phyloP scores from a whole-genome alignment of 208 protist species.

The Wallacemonas sp. region DNA sequence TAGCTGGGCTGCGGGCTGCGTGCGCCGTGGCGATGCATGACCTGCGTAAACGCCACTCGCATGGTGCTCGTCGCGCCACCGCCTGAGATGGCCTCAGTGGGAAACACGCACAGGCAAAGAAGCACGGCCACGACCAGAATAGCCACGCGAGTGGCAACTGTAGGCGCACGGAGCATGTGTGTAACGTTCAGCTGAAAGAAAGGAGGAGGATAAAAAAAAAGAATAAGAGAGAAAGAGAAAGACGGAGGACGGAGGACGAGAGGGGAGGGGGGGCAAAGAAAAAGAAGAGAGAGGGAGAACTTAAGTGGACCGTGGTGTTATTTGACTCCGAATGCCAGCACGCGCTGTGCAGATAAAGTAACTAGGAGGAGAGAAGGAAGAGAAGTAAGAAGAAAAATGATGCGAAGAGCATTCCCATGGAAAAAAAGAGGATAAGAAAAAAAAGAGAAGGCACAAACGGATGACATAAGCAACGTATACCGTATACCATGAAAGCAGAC shows the following conservation, averaged over 20 bases:
- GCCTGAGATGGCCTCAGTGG: not conserved
- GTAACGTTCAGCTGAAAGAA: too few relatives aligned
- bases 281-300: not conserved
- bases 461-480: too few relatives aligned
- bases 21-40: conserved; percentile 51
- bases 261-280: not conserved
- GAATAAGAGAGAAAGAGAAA: too few relatives aligned
- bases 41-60: conserved; percentile 20
- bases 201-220: too few relatives aligned
- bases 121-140: not conserved
- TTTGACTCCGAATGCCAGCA: too few relatives aligned
- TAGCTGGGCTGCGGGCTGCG: conserved; percentile 23
- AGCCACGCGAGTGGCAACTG: too few relatives aligned
- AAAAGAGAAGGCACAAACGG: not conserved
- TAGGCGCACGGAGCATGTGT: too few relatives aligned
- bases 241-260: too few relatives aligned
- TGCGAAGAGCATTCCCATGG: not conserved
- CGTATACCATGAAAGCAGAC: too few relatives aligned
- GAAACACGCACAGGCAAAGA: conserved; percentile 3
- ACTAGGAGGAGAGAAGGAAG: not conserved
- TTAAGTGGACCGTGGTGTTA: too few relatives aligned
- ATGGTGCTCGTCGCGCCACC: conserved; percentile 15
- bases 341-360: too few relatives aligned
- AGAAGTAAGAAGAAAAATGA: not conserved
- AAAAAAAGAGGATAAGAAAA: not conserved